Conservation (phyloP, 2,329 filamentous ascomycete genomes). For the Sordariomycetes sp. region DNA sequence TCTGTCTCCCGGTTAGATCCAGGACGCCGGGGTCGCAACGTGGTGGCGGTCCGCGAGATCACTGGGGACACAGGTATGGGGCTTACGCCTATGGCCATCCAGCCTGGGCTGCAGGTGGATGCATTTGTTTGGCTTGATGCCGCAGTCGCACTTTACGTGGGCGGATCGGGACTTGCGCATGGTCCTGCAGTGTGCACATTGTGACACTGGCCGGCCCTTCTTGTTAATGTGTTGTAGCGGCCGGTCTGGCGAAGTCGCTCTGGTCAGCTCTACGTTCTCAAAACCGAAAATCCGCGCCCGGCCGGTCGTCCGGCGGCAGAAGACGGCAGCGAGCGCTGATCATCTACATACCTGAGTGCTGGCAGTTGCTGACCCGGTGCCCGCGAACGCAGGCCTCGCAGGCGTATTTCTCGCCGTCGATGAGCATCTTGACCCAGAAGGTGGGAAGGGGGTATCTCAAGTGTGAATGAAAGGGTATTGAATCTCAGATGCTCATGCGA, state of each 20-base stretch:
- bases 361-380: slow-evolving; percentile 97
- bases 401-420: slow-evolving; percentile 94
- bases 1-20: slow-evolving; percentile 24
- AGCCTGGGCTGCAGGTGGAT: slow-evolving; percentile 42
- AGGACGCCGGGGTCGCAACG: background rate
- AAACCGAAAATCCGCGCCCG: background rate
- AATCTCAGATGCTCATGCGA: background rate
- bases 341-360: slow-evolving; percentile 70
- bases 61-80: slow-evolving; percentile 10
- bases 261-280: slow-evolving; percentile 7
- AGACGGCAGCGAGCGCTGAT: slow-evolving; percentile 5
- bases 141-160: slow-evolving; percentile 94
- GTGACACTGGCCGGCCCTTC: slow-evolving; percentile 92
- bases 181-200: slow-evolving; percentile 92
- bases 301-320: background rate
- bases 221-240: slow-evolving; percentile 91
- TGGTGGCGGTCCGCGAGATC: no score
- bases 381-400: slow-evolving; percentile 97
- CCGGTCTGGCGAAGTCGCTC: slow-evolving; percentile 48
- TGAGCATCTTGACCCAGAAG: slow-evolving; percentile 46
- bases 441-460: background rate
- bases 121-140: slow-evolving; percentile 73
- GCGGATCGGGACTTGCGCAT: slow-evolving; percentile 93
- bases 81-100: slow-evolving; percentile 47
- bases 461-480: background rate